A percentile compares a stretch with the other conserved stretches of the same genome.
Conservation (phyloP, 179 eudicot genomes). For the Dionaea muscipula region DNA sequence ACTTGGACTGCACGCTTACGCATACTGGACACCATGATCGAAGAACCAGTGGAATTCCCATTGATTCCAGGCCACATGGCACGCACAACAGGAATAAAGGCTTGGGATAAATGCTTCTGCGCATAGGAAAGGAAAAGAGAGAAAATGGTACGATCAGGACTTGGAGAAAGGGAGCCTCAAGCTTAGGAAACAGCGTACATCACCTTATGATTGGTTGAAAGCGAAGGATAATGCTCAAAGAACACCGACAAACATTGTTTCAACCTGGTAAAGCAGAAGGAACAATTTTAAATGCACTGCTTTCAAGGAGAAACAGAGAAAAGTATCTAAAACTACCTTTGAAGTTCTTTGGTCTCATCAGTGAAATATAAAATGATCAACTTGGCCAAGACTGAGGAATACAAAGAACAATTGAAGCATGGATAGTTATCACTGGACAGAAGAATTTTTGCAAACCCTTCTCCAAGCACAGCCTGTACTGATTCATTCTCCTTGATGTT, state of each 20-base stretch:
- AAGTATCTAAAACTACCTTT: constrained; percentile 35
- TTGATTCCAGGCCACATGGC: constrained; percentile 84
- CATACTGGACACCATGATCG: constrained; percentile 47
- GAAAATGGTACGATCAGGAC: background rate
- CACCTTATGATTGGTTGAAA: constrained; percentile 72
- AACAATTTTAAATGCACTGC: background rate
- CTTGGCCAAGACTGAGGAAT: constrained; percentile 51
- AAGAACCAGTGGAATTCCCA: constrained; percentile 53
- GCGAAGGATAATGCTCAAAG: constrained; percentile 91
- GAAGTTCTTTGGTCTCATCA: constrained; percentile 35
- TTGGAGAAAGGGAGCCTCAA: background rate
- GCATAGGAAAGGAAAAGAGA: constrained; percentile 5
- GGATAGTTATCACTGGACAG: constrained; percentile 77
- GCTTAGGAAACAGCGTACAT: constrained; percentile 10
- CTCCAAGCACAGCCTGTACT: constrained; percentile 63
- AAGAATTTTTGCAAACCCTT: constrained; percentile 90
- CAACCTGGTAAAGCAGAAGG: constrained; percentile 32
- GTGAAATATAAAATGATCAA: constrained; percentile 64
- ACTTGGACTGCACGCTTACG: constrained; percentile 88
- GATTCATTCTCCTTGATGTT: constrained; percentile 56
- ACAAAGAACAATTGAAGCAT: constrained; percentile 38
- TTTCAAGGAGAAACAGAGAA: constrained; percentile 7
- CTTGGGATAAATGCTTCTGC: constrained; percentile 69
- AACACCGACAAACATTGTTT: constrained; percentile 88
- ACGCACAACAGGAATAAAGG: constrained; percentile 67